phyloP scores from a whole-genome alignment of 768 basidiomycete genomes.

The Macrolepiota dolichaula region DNA sequence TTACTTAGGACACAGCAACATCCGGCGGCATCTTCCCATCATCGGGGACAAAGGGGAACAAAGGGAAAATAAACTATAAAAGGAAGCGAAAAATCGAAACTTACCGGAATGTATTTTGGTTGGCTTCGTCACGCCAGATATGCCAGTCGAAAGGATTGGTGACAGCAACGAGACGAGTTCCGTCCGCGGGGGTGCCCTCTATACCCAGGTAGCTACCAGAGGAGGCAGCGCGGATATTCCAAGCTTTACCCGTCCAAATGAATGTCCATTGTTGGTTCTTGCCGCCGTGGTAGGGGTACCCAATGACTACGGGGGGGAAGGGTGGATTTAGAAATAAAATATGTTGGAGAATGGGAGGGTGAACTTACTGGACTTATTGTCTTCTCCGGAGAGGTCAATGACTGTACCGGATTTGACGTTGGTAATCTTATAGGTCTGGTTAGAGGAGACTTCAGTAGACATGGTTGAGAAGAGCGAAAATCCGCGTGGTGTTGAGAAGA shows the following conservation, averaged over 20 bases:
- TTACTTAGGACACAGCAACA: too few species aligned
- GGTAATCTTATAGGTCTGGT: constrained; percentile 39
- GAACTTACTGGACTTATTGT: constrained; percentile 45
- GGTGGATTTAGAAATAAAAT: neutral
- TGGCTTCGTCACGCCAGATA: constrained; percentile 42
- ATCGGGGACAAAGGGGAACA: neutral
- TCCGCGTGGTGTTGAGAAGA: neutral
- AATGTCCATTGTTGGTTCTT: constrained; percentile 58
- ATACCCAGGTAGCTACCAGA: constrained; percentile 39
- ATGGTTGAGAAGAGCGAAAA: constrained; percentile 12
- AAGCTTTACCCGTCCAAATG: constrained; percentile 32
- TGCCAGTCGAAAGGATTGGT: constrained; percentile 41
- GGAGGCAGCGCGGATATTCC: constrained; percentile 39
- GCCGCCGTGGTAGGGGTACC: constrained; percentile 38
- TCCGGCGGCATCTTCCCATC: too few species aligned
- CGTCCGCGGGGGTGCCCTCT: constrained; percentile 36
- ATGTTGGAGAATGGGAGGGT: neutral
- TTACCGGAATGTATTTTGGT: constrained; percentile 39
- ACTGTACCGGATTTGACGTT: constrained; percentile 52
- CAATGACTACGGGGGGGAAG: constrained; percentile 36
- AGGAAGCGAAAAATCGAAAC: constrained; percentile 13
- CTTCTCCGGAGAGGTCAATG: constrained; percentile 52
- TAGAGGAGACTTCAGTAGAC: constrained; percentile 30
- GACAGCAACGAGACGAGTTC: constrained; percentile 35
- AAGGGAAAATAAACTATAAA: neutral